Evolutionary conservation across 768 basidiomycete genomes (phyloP).

Genomic region (Kockovaella imperatae): DNA sequence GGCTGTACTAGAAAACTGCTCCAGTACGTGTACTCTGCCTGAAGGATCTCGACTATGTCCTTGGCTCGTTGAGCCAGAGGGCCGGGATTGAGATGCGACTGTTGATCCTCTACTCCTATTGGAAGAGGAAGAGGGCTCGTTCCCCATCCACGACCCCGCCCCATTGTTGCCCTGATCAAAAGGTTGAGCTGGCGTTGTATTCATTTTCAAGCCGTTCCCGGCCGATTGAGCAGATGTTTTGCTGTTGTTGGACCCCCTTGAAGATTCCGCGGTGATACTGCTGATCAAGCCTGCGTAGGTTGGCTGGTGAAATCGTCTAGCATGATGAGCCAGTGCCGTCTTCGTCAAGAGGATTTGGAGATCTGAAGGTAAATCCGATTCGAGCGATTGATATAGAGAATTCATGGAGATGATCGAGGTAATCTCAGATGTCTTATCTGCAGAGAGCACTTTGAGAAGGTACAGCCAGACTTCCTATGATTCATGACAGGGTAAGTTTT

Average conservation of each 20-base stretch:
- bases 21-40: too few relatives aligned
- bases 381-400: constrained; percentile 20
- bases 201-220: not conserved
- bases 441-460: constrained; percentile 28
- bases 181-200: too few relatives aligned
- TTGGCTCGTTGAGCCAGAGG: too few relatives aligned
- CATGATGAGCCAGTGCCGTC: constrained; percentile 33
- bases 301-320: constrained; percentile 30
- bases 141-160: too few relatives aligned
- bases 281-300: constrained; percentile 38
- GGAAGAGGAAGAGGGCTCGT: too few relatives aligned
- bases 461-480: constrained; percentile 40
- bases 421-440: constrained; percentile 34
- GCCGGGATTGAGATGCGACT: too few relatives aligned
- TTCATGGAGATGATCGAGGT: constrained; percentile 23
- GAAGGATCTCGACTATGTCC: too few relatives aligned
- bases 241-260: not conserved
- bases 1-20: too few relatives aligned
- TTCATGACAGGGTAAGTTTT: not conserved
- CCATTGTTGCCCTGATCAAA: too few relatives aligned
- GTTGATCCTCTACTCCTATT: too few relatives aligned
- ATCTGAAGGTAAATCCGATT: constrained; percentile 16
- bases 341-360: constrained; percentile 21
- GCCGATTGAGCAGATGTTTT: too few relatives aligned
- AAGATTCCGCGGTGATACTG: constrained; percentile 26